phyloP scores from a whole-genome alignment of 768 basidiomycete species.

The Hemileccinum rubropunctum region DNA sequence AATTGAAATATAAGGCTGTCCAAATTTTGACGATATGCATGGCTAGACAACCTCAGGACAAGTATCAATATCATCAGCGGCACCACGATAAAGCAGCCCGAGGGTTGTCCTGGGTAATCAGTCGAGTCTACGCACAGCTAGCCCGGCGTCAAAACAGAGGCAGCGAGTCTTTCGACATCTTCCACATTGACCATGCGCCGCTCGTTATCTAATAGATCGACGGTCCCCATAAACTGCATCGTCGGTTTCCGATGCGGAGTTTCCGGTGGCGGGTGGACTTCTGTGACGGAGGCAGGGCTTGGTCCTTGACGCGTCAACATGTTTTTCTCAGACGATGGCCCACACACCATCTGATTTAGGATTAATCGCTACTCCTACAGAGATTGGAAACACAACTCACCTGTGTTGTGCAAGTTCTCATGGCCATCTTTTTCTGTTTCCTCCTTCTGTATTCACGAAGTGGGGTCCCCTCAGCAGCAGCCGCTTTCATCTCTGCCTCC shows the following conservation, averaged over 20 bases:
- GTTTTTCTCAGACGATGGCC: background rate
- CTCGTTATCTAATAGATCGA: background rate
- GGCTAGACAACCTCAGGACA: background rate
- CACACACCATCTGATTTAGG: slow-evolving; percentile 1
- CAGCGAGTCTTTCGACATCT: slow-evolving; percentile 14
- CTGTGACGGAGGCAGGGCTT: background rate
- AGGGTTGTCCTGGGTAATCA: background rate
- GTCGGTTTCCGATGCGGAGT: background rate
- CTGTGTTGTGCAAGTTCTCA: slow-evolving; percentile 3
- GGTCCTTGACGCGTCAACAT: background rate
- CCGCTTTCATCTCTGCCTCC: slow-evolving; percentile 18
- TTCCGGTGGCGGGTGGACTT: background rate
- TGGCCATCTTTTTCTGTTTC: slow-evolving; percentile 15
- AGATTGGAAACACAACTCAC: slow-evolving; percentile 4
- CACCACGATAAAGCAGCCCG: background rate
- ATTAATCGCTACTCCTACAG: background rate
- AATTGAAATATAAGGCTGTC: background rate
- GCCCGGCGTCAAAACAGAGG: slow-evolving; percentile 5
- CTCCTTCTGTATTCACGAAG: slow-evolving; percentile 23
- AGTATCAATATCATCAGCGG: background rate
- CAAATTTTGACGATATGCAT: background rate
- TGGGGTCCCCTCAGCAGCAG: slow-evolving; percentile 20
- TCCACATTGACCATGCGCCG: slow-evolving; percentile 6
- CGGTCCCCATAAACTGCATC: background rate
- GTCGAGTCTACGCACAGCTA: too few relatives aligned